These are phyloP conservation scores for Leccinum olivaceopallidum DNA, from an alignment of 768 basidiomycete species.

Conservation along the genomic window DNA sequence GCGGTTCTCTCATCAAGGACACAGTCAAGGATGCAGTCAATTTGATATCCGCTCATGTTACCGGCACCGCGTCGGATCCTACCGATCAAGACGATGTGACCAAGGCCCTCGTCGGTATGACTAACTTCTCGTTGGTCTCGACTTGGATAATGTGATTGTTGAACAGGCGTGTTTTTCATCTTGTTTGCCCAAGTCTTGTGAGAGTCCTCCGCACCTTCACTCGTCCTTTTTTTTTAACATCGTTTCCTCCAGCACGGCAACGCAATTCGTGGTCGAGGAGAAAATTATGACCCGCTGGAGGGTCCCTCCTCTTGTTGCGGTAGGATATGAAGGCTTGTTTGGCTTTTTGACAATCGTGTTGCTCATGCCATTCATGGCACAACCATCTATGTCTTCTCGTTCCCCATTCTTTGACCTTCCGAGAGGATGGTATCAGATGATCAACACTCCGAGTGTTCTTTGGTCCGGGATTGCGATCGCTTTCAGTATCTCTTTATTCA, in stretches of 20 bases:
- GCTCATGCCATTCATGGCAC: conserved; percentile 77
- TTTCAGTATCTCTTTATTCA: conserved; percentile 78
- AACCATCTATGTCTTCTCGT: conserved; percentile 60
- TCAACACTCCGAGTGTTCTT: conserved; percentile 71
- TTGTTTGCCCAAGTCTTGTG: conserved; percentile 95
- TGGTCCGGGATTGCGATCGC: conserved; percentile 71
- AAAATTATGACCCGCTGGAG: conserved; percentile 90
- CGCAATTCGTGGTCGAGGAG: conserved; percentile 95
- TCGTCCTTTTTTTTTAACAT: conserved; percentile 1
- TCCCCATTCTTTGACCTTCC: conserved; percentile 84
- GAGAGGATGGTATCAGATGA: conserved; percentile 87
- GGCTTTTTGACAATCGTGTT: conserved; percentile 79
- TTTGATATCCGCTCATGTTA: conserved; percentile 12
- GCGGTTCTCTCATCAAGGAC: conserved; percentile 86
- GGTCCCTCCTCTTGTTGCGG: conserved; percentile 88
- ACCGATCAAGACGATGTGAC: conserved; percentile 62
- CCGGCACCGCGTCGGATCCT: conserved; percentile 43
- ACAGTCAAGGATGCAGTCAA: conserved; percentile 49
- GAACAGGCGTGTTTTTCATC: conserved; percentile 82
- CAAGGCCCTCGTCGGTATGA: conserved; percentile 68
- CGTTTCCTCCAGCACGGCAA: conserved; percentile 65
- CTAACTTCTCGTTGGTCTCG: conserved; percentile 12
- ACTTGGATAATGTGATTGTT: conserved; percentile 17
- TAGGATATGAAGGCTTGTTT: conserved; percentile 93
- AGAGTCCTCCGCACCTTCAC: conserved; percentile 33